Conservation (phyloP, 768 basidiomycete genomes). For the Pisolithus albus region DNA sequence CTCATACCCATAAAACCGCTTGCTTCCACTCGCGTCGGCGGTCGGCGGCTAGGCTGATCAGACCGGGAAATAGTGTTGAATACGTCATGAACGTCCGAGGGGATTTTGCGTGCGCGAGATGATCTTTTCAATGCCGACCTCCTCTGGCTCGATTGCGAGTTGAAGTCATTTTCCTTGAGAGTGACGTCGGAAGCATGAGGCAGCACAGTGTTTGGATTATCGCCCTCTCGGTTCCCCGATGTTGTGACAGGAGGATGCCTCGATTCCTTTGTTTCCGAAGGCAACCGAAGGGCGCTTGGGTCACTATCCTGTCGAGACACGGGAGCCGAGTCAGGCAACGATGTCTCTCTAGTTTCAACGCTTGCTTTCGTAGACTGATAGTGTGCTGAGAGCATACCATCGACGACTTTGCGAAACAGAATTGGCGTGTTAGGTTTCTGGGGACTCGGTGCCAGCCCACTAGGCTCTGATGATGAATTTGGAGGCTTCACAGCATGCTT, state of each 20-base stretch:
- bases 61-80: slow-evolving; percentile 30
- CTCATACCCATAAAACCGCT: slow-evolving; percentile 60
- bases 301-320: slow-evolving; percentile 2
- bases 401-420: slow-evolving; percentile 35
- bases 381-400: slow-evolving; percentile 29
- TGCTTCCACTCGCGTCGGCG: slow-evolving; percentile 28
- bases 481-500: slow-evolving; percentile 23
- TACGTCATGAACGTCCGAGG: slow-evolving; percentile 32
- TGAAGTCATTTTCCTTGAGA: background rate
- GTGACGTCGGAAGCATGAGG: slow-evolving; percentile 10
- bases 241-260: background rate
- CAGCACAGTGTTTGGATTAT: slow-evolving; percentile 7
- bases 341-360: slow-evolving; percentile 2
- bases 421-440: slow-evolving; percentile 23
- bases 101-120: slow-evolving; percentile 41
- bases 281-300: background rate
- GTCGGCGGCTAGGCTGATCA: slow-evolving; percentile 40
- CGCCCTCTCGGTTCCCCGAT: slow-evolving; percentile 13
- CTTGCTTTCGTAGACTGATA: slow-evolving; percentile 18
- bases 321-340: background rate
- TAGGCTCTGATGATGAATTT: slow-evolving; percentile 10
- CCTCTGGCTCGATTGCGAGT: background rate
- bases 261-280: background rate
- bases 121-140: slow-evolving; percentile 38
- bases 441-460: slow-evolving; percentile 10